Conservation (phyloP, 805 yeast species). For the Kodamaea leandrae region DNA sequence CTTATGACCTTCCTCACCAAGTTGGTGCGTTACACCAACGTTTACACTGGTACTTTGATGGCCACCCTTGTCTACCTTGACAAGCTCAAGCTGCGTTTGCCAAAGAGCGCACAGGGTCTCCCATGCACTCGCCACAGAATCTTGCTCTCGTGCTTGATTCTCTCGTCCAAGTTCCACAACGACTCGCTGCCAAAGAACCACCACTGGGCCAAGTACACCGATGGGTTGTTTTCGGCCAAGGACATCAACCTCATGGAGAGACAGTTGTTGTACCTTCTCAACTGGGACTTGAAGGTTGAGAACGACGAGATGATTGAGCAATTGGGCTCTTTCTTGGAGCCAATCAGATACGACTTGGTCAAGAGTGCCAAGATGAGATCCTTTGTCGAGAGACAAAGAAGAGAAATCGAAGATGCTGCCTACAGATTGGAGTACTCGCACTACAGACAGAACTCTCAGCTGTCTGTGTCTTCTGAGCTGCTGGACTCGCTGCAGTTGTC, state of each 20-base stretch:
- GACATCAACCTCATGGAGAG: constrained; percentile 82
- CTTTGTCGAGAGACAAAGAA: constrained; percentile 27
- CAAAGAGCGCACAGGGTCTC: constrained; percentile 69
- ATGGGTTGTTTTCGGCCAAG: constrained; percentile 62
- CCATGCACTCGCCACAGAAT: constrained; percentile 81
- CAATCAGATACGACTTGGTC: constrained; percentile 44
- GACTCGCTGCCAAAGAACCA: constrained; percentile 75
- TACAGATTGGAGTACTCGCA: constrained; percentile 12
- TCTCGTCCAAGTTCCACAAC: constrained; percentile 72
- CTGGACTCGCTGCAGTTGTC: not conserved
- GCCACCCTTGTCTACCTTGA: constrained; percentile 68
- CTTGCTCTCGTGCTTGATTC: constrained; percentile 68
- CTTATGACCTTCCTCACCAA: constrained; percentile 71
- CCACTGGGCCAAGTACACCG: constrained; percentile 80
- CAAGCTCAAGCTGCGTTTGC: constrained; percentile 57
- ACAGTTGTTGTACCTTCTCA: constrained; percentile 62
- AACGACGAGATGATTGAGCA: constrained; percentile 42
- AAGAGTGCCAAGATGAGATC: constrained; percentile 32
- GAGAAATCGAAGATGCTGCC: constrained; percentile 14
- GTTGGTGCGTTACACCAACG: constrained; percentile 71
- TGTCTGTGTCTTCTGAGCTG: not conserved
- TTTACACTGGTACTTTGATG: constrained; percentile 77
- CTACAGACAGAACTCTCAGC: constrained; percentile 21
- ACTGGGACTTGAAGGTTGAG: constrained; percentile 63
- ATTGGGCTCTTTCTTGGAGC: constrained; percentile 48